Percentiles rank a stretch among this genome's conserved stretches.
phyloP scores from a whole-genome alignment of 345 rosid species.

The Eucalyptus curtisii region DNA sequence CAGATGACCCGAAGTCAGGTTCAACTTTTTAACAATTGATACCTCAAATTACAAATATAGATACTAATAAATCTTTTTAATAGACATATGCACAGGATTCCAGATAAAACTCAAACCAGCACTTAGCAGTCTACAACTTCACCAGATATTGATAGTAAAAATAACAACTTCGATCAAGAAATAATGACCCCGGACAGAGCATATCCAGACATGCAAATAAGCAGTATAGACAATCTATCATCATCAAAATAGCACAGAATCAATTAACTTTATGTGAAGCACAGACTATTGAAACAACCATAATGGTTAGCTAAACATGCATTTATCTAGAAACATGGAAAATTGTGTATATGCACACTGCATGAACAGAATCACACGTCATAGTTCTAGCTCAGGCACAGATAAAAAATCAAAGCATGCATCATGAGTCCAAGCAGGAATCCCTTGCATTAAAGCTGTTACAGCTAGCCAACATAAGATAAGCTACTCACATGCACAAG shows the following conservation, averaged over 20 bases:
- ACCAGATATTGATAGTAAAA: neutral
- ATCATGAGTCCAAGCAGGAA: neutral
- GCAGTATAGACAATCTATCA: neutral
- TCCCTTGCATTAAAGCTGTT: neutral
- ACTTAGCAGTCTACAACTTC: neutral
- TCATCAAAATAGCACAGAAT: neutral
- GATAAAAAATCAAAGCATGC: neutral
- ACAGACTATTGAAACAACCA: neutral
- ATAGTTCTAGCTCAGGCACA: neutral
- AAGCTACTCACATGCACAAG: constrained; percentile 69
- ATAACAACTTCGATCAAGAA: neutral
- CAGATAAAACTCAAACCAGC: neutral
- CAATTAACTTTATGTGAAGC: neutral
- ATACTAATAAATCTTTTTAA: neutral
- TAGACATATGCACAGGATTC: neutral
- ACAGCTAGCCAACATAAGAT: neutral
- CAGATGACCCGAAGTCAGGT: neutral
- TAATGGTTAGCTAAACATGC: neutral
- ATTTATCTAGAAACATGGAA: neutral
- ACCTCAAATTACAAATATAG: neutral
- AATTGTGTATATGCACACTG: neutral
- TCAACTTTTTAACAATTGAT: neutral
- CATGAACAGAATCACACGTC: neutral
- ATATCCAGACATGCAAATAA: neutral
- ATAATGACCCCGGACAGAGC: neutral